Evolutionary conservation across 2,329 filamentous ascomycete genomes (phyloP).

Genomic region (Ophiostoma triangulosporum): DNA sequence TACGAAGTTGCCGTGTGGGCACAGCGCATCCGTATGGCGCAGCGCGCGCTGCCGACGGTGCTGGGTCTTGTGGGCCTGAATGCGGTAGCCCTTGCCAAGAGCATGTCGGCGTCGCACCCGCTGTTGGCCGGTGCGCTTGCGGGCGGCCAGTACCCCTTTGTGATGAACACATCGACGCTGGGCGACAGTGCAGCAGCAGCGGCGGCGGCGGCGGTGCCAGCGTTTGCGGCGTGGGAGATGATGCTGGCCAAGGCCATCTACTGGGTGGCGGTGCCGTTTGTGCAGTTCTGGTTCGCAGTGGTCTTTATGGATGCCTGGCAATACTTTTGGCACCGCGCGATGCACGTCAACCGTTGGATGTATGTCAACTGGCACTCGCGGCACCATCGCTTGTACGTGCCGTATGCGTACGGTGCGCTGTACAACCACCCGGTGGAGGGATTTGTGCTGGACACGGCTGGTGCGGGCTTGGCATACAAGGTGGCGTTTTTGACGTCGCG

Average conservation of each 20-base stretch:
- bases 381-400: slow-evolving; percentile 93
- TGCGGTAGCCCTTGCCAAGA: slow-evolving; percentile 60
- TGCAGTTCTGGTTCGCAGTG: slow-evolving; percentile 67
- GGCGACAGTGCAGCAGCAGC: not conserved
- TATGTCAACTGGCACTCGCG: slow-evolving; percentile 90
- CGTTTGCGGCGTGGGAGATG: slow-evolving; percentile 77
- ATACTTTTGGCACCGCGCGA: slow-evolving; percentile 89
- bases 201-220: slow-evolving; percentile 45
- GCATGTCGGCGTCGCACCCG: slow-evolving; percentile 56
- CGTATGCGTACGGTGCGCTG: slow-evolving; percentile 89
- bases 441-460: slow-evolving; percentile 82
- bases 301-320: slow-evolving; percentile 89
- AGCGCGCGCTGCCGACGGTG: slow-evolving; percentile 61
- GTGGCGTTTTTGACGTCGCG: slow-evolving; percentile 68
- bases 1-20: slow-evolving; percentile 89
- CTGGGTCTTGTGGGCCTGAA: slow-evolving; percentile 65
- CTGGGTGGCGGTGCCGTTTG: slow-evolving; percentile 57
- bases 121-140: slow-evolving; percentile 61
- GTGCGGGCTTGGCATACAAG: slow-evolving; percentile 74
- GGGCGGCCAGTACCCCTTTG: slow-evolving; percentile 67
- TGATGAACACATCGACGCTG: slow-evolving; percentile 32
- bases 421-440: slow-evolving; percentile 96
- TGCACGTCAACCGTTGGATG: slow-evolving; percentile 96
- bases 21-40: slow-evolving; percentile 62
- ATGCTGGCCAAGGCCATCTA: slow-evolving; percentile 63